phyloP scores from a whole-genome alignment of 1,284 basidiomycete genomes.

The Cryptococcus sp. region DNA sequence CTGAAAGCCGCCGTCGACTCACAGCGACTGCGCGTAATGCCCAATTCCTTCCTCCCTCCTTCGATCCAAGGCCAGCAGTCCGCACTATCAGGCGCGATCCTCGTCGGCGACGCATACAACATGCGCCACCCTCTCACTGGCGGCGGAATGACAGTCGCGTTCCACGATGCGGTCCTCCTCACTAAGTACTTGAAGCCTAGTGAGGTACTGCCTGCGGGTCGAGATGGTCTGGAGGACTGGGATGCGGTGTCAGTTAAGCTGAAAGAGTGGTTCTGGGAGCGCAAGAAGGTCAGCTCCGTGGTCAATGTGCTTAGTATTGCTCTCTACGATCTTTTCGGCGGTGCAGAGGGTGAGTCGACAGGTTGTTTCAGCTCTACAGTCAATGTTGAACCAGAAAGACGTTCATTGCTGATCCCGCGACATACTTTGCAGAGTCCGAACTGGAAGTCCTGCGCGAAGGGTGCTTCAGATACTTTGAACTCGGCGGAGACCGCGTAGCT shows the following conservation, averaged over 20 bases:
- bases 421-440: conserved; percentile 22
- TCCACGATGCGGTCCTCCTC: conserved; percentile 78
- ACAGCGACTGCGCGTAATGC: conserved; percentile 85
- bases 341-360: conserved; percentile 74
- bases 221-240: conserved; percentile 62
- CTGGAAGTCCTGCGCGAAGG: conserved; percentile 85
- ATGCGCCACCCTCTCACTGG: conserved; percentile 99
- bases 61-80: conserved; percentile 68
- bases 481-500: conserved; percentile 82
- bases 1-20: conserved; percentile 66
- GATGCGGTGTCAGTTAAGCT: conserved; percentile 62
- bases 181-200: conserved; percentile 61
- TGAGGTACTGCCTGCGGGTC: conserved; percentile 32
- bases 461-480: conserved; percentile 97
- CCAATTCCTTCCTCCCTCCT: conserved; percentile 90
- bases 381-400: background rate
- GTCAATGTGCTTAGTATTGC: conserved; percentile 90
- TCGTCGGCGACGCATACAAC: conserved; percentile 96
- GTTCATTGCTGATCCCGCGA: conserved; percentile 1
- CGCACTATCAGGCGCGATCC: conserved; percentile 66
- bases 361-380: no score
- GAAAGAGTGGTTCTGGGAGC: conserved; percentile 76
- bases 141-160: conserved; percentile 92
- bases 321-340: conserved; percentile 81
- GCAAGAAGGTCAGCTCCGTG: conserved; percentile 78